Evolutionary conservation across 2,329 filamentous ascomycete genomes (phyloP).

Genomic region (Fusarium sp.): DNA sequence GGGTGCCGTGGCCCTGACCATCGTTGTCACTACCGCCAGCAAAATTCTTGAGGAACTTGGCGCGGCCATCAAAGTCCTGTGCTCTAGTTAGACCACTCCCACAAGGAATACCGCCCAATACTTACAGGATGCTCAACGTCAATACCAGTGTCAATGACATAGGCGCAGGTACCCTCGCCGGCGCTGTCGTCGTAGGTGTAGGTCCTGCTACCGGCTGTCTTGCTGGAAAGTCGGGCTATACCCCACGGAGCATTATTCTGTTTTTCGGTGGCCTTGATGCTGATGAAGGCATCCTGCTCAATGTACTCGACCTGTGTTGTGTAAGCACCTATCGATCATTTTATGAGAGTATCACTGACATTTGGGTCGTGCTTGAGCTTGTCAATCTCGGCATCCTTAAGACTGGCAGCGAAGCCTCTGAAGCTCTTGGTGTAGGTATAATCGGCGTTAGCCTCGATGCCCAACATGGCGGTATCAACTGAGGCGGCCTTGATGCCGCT

Average conservation of each 20-base stretch:
- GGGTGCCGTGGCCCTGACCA: constrained; percentile 57
- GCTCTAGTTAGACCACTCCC: not conserved
- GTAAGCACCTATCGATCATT: not conserved
- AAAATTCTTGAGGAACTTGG: constrained; percentile 48
- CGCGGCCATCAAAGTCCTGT: constrained; percentile 51
- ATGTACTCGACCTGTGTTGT: constrained; percentile 52
- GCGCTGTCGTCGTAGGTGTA: constrained; percentile 56
- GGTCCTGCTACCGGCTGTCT: constrained; percentile 42
- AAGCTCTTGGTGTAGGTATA: constrained; percentile 44
- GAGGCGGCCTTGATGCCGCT: constrained; percentile 33
- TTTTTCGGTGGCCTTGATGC: constrained; percentile 41
- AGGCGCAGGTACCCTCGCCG: constrained; percentile 56
- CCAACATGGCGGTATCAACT: constrained; percentile 41
- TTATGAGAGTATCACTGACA: constrained; percentile 17
- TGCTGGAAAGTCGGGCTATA: constrained; percentile 53
- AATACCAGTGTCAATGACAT: constrained; percentile 61
- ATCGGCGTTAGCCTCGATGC: constrained; percentile 49
- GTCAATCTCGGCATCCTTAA: constrained; percentile 44
- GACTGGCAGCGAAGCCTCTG: constrained; percentile 45
- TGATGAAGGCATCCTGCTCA: constrained; percentile 53
- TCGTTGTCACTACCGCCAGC: constrained; percentile 41
- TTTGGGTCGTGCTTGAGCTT: constrained; percentile 44
- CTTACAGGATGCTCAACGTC: constrained; percentile 52
- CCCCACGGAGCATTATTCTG: constrained; percentile 56
- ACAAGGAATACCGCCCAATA: not conserved